Conservation (phyloP, 805 yeast species). For the Candida boidinii region DNA sequence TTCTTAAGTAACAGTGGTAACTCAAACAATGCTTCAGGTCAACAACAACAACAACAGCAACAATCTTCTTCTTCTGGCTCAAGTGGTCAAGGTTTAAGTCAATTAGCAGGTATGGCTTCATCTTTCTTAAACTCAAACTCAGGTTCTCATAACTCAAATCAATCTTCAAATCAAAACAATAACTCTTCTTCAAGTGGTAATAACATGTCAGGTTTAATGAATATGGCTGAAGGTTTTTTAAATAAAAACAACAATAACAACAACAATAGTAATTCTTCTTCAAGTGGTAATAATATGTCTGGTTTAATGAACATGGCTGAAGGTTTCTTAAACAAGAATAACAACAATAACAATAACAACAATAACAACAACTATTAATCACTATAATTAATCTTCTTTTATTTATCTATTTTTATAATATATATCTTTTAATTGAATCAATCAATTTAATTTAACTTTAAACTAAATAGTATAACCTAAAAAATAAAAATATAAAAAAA, state of each 20-base stretch:
- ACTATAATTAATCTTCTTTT: too few relatives aligned
- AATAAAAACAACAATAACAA: too few relatives aligned
- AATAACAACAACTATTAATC: too few relatives aligned
- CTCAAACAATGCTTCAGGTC: not conserved
- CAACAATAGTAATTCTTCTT: not conserved
- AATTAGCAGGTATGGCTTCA: constrained; percentile 3
- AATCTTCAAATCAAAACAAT: not conserved
- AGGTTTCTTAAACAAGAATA: not conserved
- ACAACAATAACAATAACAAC: too few relatives aligned
- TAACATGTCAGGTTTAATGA: not conserved
- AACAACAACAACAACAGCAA: not conserved
- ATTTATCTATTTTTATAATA: too few relatives aligned
- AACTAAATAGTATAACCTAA: too few relatives aligned
- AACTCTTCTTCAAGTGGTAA: not conserved
- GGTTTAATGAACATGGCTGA: constrained; percentile 1
- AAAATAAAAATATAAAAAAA: too few relatives aligned
- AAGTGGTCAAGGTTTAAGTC: too few relatives aligned
- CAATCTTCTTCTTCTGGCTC: too few relatives aligned
- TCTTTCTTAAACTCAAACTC: not conserved
- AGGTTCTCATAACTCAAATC: constrained; percentile 1
- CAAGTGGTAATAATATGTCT: not conserved
- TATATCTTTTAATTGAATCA: too few relatives aligned
- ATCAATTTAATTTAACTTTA: too few relatives aligned
- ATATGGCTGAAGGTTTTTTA: constrained; percentile 1
- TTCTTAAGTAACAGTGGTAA: not conserved